Base-by-base conservation (phyloP, 345 rosid species). In the Populus nigra region DNA sequence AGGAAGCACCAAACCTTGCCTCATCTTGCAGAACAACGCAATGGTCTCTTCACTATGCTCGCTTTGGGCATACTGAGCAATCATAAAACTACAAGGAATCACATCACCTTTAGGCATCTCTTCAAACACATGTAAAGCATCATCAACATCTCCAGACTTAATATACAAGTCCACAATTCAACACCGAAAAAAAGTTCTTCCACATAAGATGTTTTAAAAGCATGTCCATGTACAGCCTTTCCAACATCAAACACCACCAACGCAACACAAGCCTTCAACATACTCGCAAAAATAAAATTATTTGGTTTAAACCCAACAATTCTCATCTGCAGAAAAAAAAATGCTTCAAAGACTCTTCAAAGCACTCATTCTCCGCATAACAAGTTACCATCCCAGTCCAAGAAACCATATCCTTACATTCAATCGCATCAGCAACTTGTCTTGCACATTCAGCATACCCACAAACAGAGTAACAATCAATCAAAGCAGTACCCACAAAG, bases 41-140 rank as follows among this genome's bases (percentile, higher is more conserved):
- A 89, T 47, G 2, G 97, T 97, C 77, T 86, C 85, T 68, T 55
- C 22, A 81, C 90, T 89, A 63, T 71, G 85, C 16, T 79, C 82
- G 76, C 78, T 88, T 82, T 91, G 96, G 70, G 97, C 88, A 84
- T 87, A 84, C 39, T 96, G 82, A 23, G 93, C 85, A 80, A 93
- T 91, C 98, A 96, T 90, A 81, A 92, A 92, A 82, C 98, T 96
- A 97, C 99, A 96, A 61, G 90, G 88, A 75, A 92, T 78, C 65
- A 92, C 96, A 84, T 96, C 88, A 61, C 76, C 80, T 74, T 88
- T 90, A 27, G 94, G 95, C 78, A 96, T 84, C 87, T 89, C 93
- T 67, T 88, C 91, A 76, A 96, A 96, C 38, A 91, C 86, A 74
- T 27, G 79, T 17, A 80, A 74, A 75, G 89, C 93, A 85, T 80